Evolutionary conservation across 306 rosid genomes (phyloP).

Genomic region (Dalbergia oliveri): DNA sequence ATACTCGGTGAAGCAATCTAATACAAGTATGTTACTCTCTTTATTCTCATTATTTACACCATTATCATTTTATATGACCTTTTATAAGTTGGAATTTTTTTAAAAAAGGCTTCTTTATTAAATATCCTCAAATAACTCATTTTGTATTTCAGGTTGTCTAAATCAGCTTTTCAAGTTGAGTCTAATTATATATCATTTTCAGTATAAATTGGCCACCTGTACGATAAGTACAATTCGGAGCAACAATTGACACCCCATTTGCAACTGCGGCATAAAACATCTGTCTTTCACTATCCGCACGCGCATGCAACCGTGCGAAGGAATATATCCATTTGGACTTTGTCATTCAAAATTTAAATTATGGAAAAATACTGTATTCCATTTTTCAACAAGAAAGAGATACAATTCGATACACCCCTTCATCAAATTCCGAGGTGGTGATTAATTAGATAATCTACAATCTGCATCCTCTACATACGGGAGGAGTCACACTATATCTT

Average conservation of each 20-base stretch:
- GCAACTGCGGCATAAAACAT: slow-evolving; percentile 44
- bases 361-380: slow-evolving; percentile 38
- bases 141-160: slow-evolving; percentile 27
- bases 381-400: slow-evolving; percentile 40
- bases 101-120: background rate
- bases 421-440: slow-evolving; percentile 50
- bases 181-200: slow-evolving; percentile 40
- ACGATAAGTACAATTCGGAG: slow-evolving; percentile 53
- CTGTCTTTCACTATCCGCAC: slow-evolving; percentile 50
- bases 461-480: slow-evolving; percentile 39
- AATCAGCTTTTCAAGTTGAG: slow-evolving; percentile 40
- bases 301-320: slow-evolving; percentile 58
- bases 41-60: background rate
- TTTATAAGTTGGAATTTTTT: background rate
- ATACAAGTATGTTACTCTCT: background rate
- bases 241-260: slow-evolving; percentile 40
- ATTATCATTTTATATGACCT: background rate
- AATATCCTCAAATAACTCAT: slow-evolving; percentile 21
- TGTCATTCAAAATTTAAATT: slow-evolving; percentile 23
- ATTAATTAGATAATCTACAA: slow-evolving; percentile 25
- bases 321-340: slow-evolving; percentile 10
- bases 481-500: slow-evolving; percentile 42
- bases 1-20: too few species aligned
- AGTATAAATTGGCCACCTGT: slow-evolving; percentile 41
- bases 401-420: slow-evolving; percentile 51